Evolutionary conservation across 176 grass and related monocot genomes (phyloP).

Genomic region (Chrysopogon serrulatus): DNA sequence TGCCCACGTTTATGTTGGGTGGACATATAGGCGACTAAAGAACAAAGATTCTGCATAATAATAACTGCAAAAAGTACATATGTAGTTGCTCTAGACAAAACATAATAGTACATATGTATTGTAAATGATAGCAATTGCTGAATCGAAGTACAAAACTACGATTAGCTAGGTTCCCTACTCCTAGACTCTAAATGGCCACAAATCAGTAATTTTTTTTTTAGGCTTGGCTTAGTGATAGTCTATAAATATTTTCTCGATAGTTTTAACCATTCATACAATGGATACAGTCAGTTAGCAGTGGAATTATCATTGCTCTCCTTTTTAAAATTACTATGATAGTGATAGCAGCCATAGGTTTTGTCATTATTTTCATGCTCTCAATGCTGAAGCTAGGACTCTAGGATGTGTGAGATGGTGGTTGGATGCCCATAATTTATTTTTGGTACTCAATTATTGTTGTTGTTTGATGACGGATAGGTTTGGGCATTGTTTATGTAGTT

Average conservation of each 20-base stretch:
- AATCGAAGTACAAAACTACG: neutral
- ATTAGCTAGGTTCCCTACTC: neutral
- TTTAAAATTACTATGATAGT: no score
- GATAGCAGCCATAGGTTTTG: no score
- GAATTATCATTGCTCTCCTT: no score
- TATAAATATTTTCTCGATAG: no score
- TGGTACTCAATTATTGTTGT: neutral
- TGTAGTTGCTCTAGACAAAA: neutral
- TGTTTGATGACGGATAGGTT: neutral
- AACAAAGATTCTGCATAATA: neutral
- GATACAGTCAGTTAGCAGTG: no score
- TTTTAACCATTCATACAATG: no score
- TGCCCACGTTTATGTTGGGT: neutral
- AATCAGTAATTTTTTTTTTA: no score
- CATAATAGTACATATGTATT: neutral
- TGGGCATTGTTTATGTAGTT: neutral
- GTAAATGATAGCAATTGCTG: neutral
- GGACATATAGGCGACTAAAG: neutral
- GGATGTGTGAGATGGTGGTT: no score
- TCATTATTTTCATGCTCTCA: no score
- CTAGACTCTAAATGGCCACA: no score
- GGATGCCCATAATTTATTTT: neutral
- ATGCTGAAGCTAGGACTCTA: no score
- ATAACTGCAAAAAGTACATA: neutral
- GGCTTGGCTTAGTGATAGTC: no score